Evolutionary conservation across 2,329 filamentous ascomycete species (phyloP).

Genomic region (Colletotrichum scovillei): DNA sequence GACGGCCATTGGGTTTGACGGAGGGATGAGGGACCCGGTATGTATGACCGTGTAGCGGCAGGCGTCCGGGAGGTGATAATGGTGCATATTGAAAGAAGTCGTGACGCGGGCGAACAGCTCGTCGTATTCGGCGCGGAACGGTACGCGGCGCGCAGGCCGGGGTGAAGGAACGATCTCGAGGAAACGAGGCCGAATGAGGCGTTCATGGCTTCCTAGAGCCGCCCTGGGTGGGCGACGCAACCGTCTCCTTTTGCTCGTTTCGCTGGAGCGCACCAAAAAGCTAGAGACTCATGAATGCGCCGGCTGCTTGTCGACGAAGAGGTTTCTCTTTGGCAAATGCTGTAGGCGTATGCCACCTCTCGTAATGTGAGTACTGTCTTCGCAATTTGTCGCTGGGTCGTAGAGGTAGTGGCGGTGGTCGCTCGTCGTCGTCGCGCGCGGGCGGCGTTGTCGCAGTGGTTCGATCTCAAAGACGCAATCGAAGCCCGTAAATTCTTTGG

Average conservation of each 20-base stretch:
- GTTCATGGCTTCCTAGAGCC: constrained; percentile 33
- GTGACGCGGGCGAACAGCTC: neutral
- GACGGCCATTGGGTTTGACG: constrained; percentile 17
- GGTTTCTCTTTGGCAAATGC: neutral
- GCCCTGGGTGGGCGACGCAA: neutral
- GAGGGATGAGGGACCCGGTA: constrained; percentile 16
- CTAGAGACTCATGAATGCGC: constrained; percentile 29
- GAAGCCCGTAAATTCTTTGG: constrained; percentile 24
- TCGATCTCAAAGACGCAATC: neutral
- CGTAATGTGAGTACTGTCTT: neutral
- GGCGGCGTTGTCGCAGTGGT: constrained; percentile 8
- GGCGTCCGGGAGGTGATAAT: neutral
- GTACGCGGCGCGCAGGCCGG: constrained; percentile 26
- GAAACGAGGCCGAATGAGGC: constrained; percentile 31
- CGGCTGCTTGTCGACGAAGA: neutral
- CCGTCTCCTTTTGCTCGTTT: neutral
- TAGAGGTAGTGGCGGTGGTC: neutral
- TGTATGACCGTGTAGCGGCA: constrained; percentile 7
- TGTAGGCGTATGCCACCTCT: too few species aligned
- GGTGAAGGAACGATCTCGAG: constrained; percentile 27
- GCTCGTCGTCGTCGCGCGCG: neutral
- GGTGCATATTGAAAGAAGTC: constrained; percentile 24
- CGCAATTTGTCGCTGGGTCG: neutral
- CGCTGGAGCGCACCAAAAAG: constrained; percentile 25
- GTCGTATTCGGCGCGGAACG: neutral